These are phyloP conservation scores for Colletotrichum tamarilloi DNA, from an alignment of 2,329 filamentous ascomycete species.

Conservation along the genomic window DNA sequence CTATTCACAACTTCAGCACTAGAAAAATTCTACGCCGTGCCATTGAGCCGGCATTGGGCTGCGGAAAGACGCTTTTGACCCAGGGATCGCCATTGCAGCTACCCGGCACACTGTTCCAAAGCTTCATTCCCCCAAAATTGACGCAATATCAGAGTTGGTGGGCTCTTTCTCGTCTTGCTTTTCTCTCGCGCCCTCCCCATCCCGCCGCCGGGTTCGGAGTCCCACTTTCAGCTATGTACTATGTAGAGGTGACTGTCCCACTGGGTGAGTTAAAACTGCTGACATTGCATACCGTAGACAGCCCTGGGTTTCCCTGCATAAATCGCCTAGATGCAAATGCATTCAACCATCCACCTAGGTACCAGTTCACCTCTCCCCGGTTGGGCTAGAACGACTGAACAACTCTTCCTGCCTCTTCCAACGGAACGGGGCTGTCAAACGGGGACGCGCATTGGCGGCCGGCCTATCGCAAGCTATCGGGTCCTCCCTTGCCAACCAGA, in stretches of 20 bases:
- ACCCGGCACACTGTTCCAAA: neutral
- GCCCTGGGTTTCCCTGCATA: constrained; percentile 5
- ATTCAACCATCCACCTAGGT: neutral
- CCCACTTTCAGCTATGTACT: neutral
- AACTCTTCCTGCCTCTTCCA: neutral
- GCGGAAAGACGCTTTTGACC: neutral
- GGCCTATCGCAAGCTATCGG: constrained; percentile 25
- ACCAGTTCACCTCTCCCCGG: neutral
- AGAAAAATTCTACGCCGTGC: neutral
- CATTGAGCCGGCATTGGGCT: constrained; percentile 19
- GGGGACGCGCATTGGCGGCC: constrained; percentile 7
- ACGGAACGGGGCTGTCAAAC: constrained; percentile 18
- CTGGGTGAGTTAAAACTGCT: neutral
- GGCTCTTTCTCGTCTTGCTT: neutral
- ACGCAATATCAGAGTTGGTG: constrained; percentile 13
- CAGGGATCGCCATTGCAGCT: constrained; percentile 3
- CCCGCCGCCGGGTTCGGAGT: constrained; percentile 26
- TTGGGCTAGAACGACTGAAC: constrained; percentile 7
- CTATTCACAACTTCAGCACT: neutral
- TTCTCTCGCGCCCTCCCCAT: neutral
- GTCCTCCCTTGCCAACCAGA: constrained; percentile 19
- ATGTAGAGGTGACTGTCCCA: neutral
- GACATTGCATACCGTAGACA: constrained; percentile 2
- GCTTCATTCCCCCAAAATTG: constrained; percentile 10
- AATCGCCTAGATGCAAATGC: constrained; percentile 15